Base-by-base conservation (phyloP, 495 filamentous ascomycete species). In the Chaetomium fimeti region DNA sequence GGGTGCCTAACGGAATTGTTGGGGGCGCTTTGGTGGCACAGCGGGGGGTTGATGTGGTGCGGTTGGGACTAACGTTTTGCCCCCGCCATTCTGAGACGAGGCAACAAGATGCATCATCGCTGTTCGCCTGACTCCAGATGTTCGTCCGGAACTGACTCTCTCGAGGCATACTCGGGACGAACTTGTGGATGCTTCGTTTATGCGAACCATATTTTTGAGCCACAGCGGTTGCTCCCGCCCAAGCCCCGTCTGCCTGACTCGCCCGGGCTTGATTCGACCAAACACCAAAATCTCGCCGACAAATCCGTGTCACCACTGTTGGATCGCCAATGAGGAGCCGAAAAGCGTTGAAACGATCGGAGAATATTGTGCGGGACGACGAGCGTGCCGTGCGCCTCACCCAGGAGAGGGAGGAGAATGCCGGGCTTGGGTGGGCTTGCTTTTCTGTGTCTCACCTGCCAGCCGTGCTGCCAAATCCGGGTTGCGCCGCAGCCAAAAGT, bases 111-210 rank as follows among this genome's bases (percentile, higher is more conserved):
- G 15, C 24, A 12, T 47, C 24, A 12, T 47, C 24, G 8, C 15
- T 45, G 22, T 20, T 43, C 25, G 7, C 13, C 15, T 29, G 18
- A 13, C 57, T 29, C 43, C 57, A 60, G 58, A 40, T 32, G 28
- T 60, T 52, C 45, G 5, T 49, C 45, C 45, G 3, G 18, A 45
- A 45, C 6, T 48, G 6, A 5, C 38, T n/a, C 1, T 18, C 16
- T 3, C 25, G 22, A 18, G 0, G 11, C 40, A 15, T 15, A 36
- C 36, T 58, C 29, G n/a, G 22, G 47, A 52, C 20, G 58, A 60
- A 60, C 58, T 5, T 13, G 58, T 61, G 58, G 58, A 61, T 24
- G 58, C 45, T 18, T 13, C 15, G 47, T 42, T 42, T 25, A 51
- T 61, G 58, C 57, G n/a, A 48, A 45, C 5, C 20, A 3, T 13